Conservation (phyloP, 176 grass and related monocot genomes). For the Tuctoria greenei region DNA sequence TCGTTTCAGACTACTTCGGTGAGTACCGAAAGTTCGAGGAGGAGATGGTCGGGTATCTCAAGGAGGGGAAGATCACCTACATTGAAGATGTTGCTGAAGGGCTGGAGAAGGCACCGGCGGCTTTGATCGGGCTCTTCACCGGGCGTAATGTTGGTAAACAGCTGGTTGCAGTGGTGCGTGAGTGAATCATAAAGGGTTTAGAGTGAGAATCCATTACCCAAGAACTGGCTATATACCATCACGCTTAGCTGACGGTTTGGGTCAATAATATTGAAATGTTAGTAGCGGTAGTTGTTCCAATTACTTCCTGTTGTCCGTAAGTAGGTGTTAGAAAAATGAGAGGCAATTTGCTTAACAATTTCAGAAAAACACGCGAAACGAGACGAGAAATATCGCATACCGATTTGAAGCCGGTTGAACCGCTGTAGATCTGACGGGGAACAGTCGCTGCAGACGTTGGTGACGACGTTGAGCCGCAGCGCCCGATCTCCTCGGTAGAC, state of each 20-base stretch:
- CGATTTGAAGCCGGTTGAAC: no score
- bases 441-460: no score
- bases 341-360: no score
- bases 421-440: no score
- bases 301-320: no score
- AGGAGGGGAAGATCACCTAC: slow-evolving; percentile 42
- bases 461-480: no score
- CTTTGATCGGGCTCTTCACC: slow-evolving; percentile 39
- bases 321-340: no score
- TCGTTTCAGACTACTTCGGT: slow-evolving; percentile 33
- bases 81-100: slow-evolving; percentile 50
- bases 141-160: slow-evolving; percentile 48
- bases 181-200: neutral
- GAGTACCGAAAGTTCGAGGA: slow-evolving; percentile 45
- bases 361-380: no score
- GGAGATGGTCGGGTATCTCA: slow-evolving; percentile 32
- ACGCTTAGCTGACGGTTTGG: neutral
- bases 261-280: neutral
- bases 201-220: neutral
- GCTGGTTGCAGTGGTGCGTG: slow-evolving; percentile 19
- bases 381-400: no score
- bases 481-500: no score
- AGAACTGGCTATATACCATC: neutral
- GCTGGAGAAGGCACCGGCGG: slow-evolving; percentile 38
- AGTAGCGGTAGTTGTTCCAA: no score